Evolutionary conservation across 495 filamentous ascomycete species (phyloP).

Genomic region (Neurospora tetrasperma): DNA sequence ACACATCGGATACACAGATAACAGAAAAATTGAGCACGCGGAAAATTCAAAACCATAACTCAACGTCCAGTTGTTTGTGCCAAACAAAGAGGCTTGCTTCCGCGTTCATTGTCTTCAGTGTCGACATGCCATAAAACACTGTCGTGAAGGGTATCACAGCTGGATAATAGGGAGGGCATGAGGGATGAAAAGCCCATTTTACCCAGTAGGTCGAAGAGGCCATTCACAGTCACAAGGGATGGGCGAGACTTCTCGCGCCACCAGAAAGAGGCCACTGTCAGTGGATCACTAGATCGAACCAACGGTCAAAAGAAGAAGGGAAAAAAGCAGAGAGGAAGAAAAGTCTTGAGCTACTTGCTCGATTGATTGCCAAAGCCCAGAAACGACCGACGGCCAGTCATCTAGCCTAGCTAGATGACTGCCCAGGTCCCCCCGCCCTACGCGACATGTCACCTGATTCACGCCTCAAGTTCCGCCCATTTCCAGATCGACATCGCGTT

Average conservation of each 20-base stretch:
- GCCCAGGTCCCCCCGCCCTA: too few species aligned
- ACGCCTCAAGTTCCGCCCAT: too few species aligned
- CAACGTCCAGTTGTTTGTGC: not conserved
- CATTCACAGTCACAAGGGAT: not conserved
- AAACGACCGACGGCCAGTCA: too few species aligned
- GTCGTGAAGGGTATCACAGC: not conserved
- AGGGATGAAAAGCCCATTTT: not conserved
- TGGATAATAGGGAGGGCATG: not conserved
- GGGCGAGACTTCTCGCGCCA: not conserved
- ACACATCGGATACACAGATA: not conserved
- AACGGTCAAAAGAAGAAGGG: not conserved
- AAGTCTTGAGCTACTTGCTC: not conserved
- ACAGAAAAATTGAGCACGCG: not conserved
- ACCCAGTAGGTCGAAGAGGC: not conserved
- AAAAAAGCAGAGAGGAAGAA: not conserved
- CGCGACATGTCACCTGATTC: too few species aligned
- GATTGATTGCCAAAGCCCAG: not conserved
- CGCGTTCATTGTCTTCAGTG: too few species aligned
- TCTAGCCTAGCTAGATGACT: too few species aligned
- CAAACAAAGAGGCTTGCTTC: not conserved
- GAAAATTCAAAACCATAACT: not conserved
- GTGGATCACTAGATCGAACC: not conserved
- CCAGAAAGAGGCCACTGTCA: not conserved
- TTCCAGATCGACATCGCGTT: too few species aligned
- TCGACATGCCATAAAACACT: not conserved